phyloP scores from a whole-genome alignment of 495 filamentous ascomycete genomes.

The Daldinia caldariorum region DNA sequence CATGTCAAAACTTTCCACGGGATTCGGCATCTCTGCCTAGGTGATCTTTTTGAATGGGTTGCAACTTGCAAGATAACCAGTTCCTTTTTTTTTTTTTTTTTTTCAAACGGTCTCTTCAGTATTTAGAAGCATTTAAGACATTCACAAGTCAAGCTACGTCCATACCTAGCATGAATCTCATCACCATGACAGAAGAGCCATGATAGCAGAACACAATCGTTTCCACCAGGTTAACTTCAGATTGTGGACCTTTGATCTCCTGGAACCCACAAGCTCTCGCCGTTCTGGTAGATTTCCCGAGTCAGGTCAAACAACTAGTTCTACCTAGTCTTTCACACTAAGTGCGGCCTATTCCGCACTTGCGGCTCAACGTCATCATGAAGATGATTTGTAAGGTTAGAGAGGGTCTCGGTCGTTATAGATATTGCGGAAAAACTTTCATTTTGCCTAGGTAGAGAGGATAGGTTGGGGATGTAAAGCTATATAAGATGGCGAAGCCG shows the following conservation, averaged over 20 bases:
- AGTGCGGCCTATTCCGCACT: conserved; percentile 24
- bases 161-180: background rate
- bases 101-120: background rate
- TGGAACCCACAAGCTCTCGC: conserved; percentile 8
- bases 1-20: background rate
- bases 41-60: background rate
- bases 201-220: background rate
- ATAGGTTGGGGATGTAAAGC: background rate
- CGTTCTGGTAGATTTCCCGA: conserved; percentile 7
- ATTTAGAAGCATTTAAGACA: background rate
- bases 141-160: background rate
- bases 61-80: no score
- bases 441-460: background rate
- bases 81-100: no score
- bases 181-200: background rate
- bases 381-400: conserved; percentile 20
- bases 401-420: background rate
- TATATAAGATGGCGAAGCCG: background rate
- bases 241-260: conserved; percentile 12
- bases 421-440: conserved; percentile 13
- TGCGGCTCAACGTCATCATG: conserved; percentile 28
- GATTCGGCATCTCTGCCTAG: background rate
- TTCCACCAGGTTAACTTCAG: conserved; percentile 3
- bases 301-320: background rate
- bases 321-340: conserved; percentile 12